phyloP scores from a whole-genome alignment of 2,329 filamentous ascomycete genomes.

The Zarea fungicola region DNA sequence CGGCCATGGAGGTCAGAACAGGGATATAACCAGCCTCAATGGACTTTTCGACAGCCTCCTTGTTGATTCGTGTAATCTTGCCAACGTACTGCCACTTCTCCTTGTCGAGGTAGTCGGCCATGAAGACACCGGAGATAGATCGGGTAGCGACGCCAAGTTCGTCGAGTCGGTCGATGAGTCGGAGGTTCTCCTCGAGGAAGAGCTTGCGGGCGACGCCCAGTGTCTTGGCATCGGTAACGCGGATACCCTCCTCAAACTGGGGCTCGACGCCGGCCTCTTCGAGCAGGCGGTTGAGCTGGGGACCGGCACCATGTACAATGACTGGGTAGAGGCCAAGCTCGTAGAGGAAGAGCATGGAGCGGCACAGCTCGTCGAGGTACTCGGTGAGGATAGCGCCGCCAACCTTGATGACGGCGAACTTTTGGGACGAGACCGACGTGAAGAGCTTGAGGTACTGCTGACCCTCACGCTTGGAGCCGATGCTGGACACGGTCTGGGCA shows the following conservation, averaged over 20 bases:
- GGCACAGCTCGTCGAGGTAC: slow-evolving; percentile 85
- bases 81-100: slow-evolving; percentile 94
- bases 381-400: slow-evolving; percentile 94
- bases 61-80: slow-evolving; percentile 91
- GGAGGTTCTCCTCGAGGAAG: slow-evolving; percentile 93
- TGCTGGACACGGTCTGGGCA: slow-evolving; percentile 72
- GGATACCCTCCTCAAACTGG: slow-evolving; percentile 92
- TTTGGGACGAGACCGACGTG: slow-evolving; percentile 91
- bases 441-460: slow-evolving; percentile 98
- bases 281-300: slow-evolving; percentile 88
- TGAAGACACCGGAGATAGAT: slow-evolving; percentile 87
- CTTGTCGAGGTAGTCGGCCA: slow-evolving; percentile 91
- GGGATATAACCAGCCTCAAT: slow-evolving; percentile 89
- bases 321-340: slow-evolving; percentile 93
- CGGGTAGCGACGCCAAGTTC: slow-evolving; percentile 83
- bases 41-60: slow-evolving; percentile 80
- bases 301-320: slow-evolving; percentile 91
- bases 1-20: slow-evolving; percentile 93
- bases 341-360: slow-evolving; percentile 84
- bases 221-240: slow-evolving; percentile 93
- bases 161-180: slow-evolving; percentile 84
- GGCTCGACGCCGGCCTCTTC: slow-evolving; percentile 90
- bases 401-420: slow-evolving; percentile 98
- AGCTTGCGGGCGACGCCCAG: slow-evolving; percentile 84
- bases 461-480: slow-evolving; percentile 91